Conservation (phyloP, 805 yeast species). For the Ogataea zsoltii region DNA sequence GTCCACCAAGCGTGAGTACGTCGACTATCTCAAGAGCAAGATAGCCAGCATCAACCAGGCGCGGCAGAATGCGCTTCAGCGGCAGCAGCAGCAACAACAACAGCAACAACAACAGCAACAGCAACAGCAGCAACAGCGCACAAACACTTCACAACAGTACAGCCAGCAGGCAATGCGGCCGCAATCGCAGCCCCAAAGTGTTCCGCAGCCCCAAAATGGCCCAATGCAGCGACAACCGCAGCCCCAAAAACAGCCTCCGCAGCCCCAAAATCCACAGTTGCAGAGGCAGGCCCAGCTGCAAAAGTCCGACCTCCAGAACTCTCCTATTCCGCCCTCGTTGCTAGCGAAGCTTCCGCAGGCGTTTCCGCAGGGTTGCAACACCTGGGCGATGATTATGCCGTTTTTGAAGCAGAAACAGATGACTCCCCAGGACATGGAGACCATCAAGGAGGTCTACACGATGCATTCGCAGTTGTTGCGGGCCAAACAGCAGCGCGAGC, state of each 20-base stretch:
- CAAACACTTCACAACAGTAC: conserved; percentile 19
- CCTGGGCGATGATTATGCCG: conserved; percentile 79
- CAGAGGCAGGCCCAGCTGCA: conserved; percentile 11
- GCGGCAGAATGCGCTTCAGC: conserved; percentile 23
- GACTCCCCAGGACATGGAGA: conserved; percentile 56
- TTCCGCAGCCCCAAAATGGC: conserved; percentile 13
- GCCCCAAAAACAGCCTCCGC: conserved; percentile 13
- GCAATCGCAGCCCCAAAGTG: conserved; percentile 1
- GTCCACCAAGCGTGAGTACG: conserved; percentile 57
- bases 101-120: conserved; percentile 29
- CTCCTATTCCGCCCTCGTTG: conserved; percentile 72
- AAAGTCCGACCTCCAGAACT: conserved; percentile 51
- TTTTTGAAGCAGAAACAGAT: conserved; percentile 55
- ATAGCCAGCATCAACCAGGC: conserved; percentile 40
- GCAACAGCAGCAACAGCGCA: conserved; percentile 25
- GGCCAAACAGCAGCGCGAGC: conserved; percentile 37
- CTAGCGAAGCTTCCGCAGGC: conserved; percentile 64
- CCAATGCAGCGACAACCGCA: conserved; percentile 12
- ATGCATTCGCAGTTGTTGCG: conserved; percentile 60
- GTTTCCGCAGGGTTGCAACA: conserved; percentile 73
- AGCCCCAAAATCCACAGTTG: conserved; percentile 6
- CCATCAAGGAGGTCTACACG: conserved; percentile 66
- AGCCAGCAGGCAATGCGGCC: conserved; percentile 22
- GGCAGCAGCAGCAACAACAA: conserved; percentile 26
- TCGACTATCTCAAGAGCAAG: conserved; percentile 46